Percentiles rank a stretch among this genome's conserved stretches.
These are phyloP conservation scores for Phytophthora fragariaefolia DNA, from an alignment of 352 stramenopile species.

Conservation along the genomic window DNA sequence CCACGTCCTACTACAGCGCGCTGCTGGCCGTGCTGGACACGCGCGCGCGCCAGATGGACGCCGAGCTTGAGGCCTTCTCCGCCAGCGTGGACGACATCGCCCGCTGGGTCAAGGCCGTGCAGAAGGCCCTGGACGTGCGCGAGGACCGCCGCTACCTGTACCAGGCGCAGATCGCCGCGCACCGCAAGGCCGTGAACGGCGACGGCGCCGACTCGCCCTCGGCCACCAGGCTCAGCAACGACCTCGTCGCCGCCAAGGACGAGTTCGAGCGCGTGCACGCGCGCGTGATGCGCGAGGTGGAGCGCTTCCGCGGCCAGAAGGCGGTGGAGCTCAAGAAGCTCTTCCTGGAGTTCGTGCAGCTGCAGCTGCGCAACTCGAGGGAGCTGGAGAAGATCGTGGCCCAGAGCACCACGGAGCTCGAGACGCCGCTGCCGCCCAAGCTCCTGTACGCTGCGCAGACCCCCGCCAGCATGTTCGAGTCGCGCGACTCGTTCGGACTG, in stretches of 20 bases:
- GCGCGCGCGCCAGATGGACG: constrained; percentile 76
- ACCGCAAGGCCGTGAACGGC: constrained; percentile 36
- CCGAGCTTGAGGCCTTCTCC: constrained; percentile 71
- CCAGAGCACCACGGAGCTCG: background rate
- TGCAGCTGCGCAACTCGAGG: background rate
- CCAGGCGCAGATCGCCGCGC: constrained; percentile 74
- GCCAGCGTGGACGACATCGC: constrained; percentile 72
- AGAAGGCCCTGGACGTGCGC: constrained; percentile 72
- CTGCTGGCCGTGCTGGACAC: constrained; percentile 74
- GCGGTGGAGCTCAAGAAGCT: constrained; percentile 72
- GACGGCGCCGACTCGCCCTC: constrained; percentile 39
- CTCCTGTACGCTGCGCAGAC: constrained; percentile 48
- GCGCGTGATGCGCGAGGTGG: constrained; percentile 79
- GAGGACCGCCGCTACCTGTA: constrained; percentile 83
- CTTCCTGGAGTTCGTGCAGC: constrained; percentile 71
- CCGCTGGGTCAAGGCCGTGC: constrained; percentile 77
- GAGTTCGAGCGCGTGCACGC: constrained; percentile 81
- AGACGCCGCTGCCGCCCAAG: constrained; percentile 43
- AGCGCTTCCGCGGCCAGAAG: constrained; percentile 79
- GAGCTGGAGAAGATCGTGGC: background rate
- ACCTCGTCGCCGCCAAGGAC: constrained; percentile 68
- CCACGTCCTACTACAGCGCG: constrained; percentile 68
- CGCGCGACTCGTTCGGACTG: constrained; percentile 46
- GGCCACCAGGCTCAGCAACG: constrained; percentile 44
- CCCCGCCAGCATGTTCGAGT: constrained; percentile 47